These are phyloP conservation scores for Debaryomyces coudertii DNA, from an alignment of 1,139 yeast genomes.

Conservation along the genomic window DNA sequence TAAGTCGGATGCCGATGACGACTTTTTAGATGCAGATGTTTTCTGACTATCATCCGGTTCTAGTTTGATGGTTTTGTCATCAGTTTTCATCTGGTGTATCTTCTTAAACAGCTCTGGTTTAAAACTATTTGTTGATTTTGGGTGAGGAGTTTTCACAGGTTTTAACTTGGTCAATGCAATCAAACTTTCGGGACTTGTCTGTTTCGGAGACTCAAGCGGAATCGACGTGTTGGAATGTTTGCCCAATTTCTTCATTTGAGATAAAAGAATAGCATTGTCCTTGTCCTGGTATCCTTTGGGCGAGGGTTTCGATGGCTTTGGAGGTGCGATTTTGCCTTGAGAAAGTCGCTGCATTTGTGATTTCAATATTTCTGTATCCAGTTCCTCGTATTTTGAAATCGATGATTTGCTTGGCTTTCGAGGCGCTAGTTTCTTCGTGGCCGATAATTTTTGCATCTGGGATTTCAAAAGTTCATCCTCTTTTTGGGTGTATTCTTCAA, in stretches of 20 bases:
- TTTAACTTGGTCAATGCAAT: conserved; percentile 21
- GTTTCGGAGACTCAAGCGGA: neutral
- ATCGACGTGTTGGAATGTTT: neutral
- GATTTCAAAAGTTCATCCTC: conserved; percentile 24
- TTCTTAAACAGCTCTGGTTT: conserved; percentile 1
- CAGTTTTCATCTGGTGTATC: conserved; percentile 6
- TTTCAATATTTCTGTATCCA: conserved; percentile 28
- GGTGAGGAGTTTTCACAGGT: conserved; percentile 11
- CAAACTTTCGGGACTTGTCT: conserved; percentile 19
- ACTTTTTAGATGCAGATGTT: neutral
- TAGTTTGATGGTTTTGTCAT: neutral
- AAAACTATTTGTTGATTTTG: conserved; percentile 7
- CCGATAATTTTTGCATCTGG: conserved; percentile 20
- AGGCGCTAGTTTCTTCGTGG: conserved; percentile 15
- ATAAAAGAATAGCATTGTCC: conserved; percentile 1
- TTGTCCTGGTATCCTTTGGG: neutral
- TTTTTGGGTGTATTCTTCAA: conserved; percentile 19
- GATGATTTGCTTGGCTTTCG: conserved; percentile 22
- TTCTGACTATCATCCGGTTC: neutral
- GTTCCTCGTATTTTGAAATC: conserved; percentile 21
- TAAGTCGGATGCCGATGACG: conserved; percentile 3
- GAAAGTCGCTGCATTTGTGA: conserved; percentile 27
- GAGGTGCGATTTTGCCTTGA: conserved; percentile 14
- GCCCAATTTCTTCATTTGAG: conserved; percentile 6
- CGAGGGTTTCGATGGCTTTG: conserved; percentile 9